Evolutionary conservation across 139 green algal genomes (phyloP), one percentile per base, ranked within the genome.

Genomic region (Ettlia oleoabundans): DNA sequence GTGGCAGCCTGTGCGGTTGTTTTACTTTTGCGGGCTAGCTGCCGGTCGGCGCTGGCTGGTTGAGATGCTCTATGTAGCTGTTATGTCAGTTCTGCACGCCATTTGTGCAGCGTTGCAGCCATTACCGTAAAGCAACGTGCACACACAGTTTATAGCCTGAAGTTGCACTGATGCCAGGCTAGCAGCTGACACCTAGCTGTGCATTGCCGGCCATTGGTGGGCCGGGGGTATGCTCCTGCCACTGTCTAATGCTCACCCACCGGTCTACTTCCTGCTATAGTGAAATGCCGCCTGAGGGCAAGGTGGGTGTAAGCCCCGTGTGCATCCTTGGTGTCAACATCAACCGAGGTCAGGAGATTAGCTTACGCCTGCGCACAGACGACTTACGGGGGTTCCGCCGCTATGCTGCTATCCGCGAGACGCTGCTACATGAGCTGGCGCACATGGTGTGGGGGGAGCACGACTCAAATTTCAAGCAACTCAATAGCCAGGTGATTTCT

Each of bases 361-460:
- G 74, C 68, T 85, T 98, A 78, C 87, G 95, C 22, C 89, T 98
- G 80, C 88, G 95, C 35, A 98, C 95, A 4, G 94, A 98, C 74
- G 93, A 98, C 79, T 84, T 95, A 5, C 80, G n/a, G 75, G 82
- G 82, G 26, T 92, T 92, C 52, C 75, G 87, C 18, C 66, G 87
- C 21, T 92, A 92, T 74, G 67, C 89, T 24, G 51, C 76, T 30
- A 97, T 98, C 26, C 62, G 89, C 1, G 88, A 96, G 76, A 98
- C 95, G 13, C 87, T 98, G 40, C 70, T 96, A 63, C 95, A 98
- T 81, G 94, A 97, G 87, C 85, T 97, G 58, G 87, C 94, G 1
- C 95, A 98, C 90, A 97, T 95, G 89, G 93, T 96, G 82, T 83
- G 75, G 26, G 47, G 78, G n/a, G 92, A 97, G 33, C 95, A 98